Base-by-base conservation (phyloP, 805 yeast genomes). In the Wickerhamiella allomyrinae region DNA sequence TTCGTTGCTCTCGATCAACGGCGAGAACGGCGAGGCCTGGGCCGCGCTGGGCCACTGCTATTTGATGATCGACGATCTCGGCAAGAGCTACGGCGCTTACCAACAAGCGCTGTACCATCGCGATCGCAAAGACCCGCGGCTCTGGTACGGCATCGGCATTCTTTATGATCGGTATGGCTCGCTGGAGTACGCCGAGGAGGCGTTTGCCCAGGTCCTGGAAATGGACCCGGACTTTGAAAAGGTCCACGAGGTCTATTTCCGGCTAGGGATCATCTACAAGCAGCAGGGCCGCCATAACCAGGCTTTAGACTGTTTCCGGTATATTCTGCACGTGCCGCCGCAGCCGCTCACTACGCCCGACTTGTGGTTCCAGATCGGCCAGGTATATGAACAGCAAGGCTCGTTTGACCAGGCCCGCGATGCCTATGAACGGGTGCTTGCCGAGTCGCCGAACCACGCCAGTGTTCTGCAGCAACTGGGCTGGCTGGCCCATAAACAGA, bases 61-160 rank as follows among this genome's bases (percentile, higher is more conserved):
- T 58, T 67, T 91, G 52, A 91, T 91, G 95, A 67, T 87, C 59
- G 98, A 91, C 61, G 98, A 91, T 56, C 70, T 91, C 46, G 95
- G 84, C 60, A 75, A 94, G 54, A 96, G 96, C 7, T 91, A 91
- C 59, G 80, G 87, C 36, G 94, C 97, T 2, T 91, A 91, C 65
- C 98, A 91, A 65, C 87, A 93, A 57, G 97, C 97, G 2, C 67
- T 91, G 39, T 81, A 83, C 61, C 91, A 85, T 59, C 84, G 82
- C 49, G 89, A 91, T 56, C 93, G 95, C 37, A 84, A 85, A 52
- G 96, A 87, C 42, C 97, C 97, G 43, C 86, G 86, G 58, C 72
- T 91, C 52, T 91, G 98, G 98, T 96, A 91, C 62, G 98, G 98
- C 0, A 89, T 91, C 50, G 98, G 98, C 27, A 91, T 91, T 45